Percentiles rank a stretch among this genome's conserved stretches.
Conservation (phyloP, 2,329 filamentous ascomycete species). For the Phyllosticta paracitricarpa region DNA sequence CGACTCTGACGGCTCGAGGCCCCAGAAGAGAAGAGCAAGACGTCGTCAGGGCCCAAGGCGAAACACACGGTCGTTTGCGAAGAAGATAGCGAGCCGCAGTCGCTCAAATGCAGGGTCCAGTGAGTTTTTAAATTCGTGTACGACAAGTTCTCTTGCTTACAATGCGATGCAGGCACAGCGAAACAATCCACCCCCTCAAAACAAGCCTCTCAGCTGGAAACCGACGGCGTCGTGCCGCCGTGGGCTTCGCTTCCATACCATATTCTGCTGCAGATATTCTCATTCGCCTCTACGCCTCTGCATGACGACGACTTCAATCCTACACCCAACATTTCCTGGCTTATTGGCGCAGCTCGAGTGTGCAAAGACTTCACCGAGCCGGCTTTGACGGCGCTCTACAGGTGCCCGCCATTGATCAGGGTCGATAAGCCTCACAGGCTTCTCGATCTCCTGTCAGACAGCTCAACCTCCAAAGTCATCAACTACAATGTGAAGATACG, state of each 20-base stretch:
- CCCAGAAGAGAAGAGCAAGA: background rate
- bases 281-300: slow-evolving; percentile 53
- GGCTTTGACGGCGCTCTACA: slow-evolving; percentile 63
- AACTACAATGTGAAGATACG: slow-evolving; percentile 66
- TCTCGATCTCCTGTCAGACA: slow-evolving; percentile 45
- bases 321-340: slow-evolving; percentile 46
- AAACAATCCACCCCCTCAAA: background rate
- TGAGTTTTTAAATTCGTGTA: background rate
- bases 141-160: slow-evolving; percentile 2
- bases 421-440: slow-evolving; percentile 38
- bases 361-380: slow-evolving; percentile 59
- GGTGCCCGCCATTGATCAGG: slow-evolving; percentile 53
- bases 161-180: background rate
- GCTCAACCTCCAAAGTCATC: slow-evolving; percentile 24
- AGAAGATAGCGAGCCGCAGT: background rate
- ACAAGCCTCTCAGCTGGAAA: slow-evolving; percentile 1
- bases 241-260: slow-evolving; percentile 58
- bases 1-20: background rate
- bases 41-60: background rate
- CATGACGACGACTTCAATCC: slow-evolving; percentile 37
- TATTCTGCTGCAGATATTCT: slow-evolving; percentile 60
- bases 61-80: background rate
- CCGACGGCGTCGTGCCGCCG: slow-evolving; percentile 36
- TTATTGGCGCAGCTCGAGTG: slow-evolving; percentile 51
- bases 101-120: background rate